A percentile compares a stretch with the other conserved stretches of the same genome.
Conservation (phyloP, 2,329 filamentous ascomycete species). For the Fusarium coffeatum region DNA sequence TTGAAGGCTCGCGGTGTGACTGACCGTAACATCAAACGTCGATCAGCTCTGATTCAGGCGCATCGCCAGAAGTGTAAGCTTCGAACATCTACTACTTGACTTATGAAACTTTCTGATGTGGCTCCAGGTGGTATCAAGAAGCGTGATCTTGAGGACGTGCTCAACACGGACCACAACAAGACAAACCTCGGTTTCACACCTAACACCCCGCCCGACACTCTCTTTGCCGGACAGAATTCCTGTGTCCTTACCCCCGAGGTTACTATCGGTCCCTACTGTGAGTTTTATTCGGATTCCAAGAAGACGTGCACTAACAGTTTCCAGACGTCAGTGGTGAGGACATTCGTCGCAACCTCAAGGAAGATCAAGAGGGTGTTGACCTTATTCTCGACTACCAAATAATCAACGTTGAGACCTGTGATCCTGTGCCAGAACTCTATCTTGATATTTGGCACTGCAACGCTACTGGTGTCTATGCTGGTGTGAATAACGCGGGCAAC, state of each 20-base stretch:
- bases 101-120: not conserved
- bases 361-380: slow-evolving; percentile 55
- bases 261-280: slow-evolving; percentile 61
- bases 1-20: slow-evolving; percentile 60
- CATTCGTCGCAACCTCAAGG: slow-evolving; percentile 53
- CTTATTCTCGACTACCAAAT: slow-evolving; percentile 59
- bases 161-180: slow-evolving; percentile 54
- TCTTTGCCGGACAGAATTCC: slow-evolving; percentile 55
- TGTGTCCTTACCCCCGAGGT: slow-evolving; percentile 63
- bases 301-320: not conserved
- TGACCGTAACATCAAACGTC: slow-evolving; percentile 57
- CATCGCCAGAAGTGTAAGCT: slow-evolving; percentile 54
- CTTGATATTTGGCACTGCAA: slow-evolving; percentile 62
- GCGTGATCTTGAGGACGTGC: slow-evolving; percentile 49
- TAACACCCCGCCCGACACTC: slow-evolving; percentile 45
- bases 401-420: slow-evolving; percentile 58
- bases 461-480: slow-evolving; percentile 60
- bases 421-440: slow-evolving; percentile 55
- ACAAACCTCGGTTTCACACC: slow-evolving; percentile 50
- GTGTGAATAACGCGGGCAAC: slow-evolving; percentile 51
- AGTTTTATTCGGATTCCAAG: accelerated
- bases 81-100: accelerated
- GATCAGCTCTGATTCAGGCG: slow-evolving; percentile 54
- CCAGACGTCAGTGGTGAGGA: slow-evolving; percentile 48
- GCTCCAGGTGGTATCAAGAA: slow-evolving; percentile 34